phyloP scores from a whole-genome alignment of 2,329 filamentous ascomycete species.

The Claviceps digitariae region DNA sequence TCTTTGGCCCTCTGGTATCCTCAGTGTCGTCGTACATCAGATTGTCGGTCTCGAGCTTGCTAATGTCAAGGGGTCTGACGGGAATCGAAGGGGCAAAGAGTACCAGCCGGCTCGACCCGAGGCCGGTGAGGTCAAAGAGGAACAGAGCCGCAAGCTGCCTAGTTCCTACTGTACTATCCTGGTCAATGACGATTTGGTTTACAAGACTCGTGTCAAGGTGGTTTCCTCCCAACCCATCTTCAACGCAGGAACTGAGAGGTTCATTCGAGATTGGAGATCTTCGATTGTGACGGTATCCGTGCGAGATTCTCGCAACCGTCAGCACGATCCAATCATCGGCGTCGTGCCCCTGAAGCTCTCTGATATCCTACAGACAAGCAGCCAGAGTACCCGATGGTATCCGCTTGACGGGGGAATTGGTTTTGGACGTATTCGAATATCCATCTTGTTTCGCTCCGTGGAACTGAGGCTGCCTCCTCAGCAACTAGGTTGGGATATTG shows the following conservation, averaged over 20 bases:
- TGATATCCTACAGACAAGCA: conserved; percentile 76
- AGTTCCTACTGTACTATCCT: conserved; percentile 91
- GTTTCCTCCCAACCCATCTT: conserved; percentile 93
- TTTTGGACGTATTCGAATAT: conserved; percentile 80
- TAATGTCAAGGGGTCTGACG: conserved; percentile 73
- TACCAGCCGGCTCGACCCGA: conserved; percentile 74
- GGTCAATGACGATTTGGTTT: conserved; percentile 76
- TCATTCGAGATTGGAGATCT: conserved; percentile 86
- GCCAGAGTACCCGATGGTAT: conserved; percentile 83
- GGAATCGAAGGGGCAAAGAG: conserved; percentile 70
- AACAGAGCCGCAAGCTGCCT: conserved; percentile 65
- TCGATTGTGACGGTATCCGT: conserved; percentile 77
- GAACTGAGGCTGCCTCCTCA: conserved; percentile 74
- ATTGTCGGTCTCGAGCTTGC: conserved; percentile 91
- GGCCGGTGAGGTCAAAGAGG: conserved; percentile 76
- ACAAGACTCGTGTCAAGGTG: conserved; percentile 90
- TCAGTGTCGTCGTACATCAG: conserved; percentile 79
- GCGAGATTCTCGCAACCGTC: conserved; percentile 73
- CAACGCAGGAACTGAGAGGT: conserved; percentile 89
- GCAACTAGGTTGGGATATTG: conserved; percentile 88
- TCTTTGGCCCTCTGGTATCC: conserved; percentile 86
- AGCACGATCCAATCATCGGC: conserved; percentile 90
- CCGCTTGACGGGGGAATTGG: conserved; percentile 91
- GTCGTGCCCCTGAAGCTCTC: conserved; percentile 80
- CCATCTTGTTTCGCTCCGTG: conserved; percentile 77